phyloP scores from a whole-genome alignment of 176 grass and related monocot species.

The Elaeis guineensis region DNA sequence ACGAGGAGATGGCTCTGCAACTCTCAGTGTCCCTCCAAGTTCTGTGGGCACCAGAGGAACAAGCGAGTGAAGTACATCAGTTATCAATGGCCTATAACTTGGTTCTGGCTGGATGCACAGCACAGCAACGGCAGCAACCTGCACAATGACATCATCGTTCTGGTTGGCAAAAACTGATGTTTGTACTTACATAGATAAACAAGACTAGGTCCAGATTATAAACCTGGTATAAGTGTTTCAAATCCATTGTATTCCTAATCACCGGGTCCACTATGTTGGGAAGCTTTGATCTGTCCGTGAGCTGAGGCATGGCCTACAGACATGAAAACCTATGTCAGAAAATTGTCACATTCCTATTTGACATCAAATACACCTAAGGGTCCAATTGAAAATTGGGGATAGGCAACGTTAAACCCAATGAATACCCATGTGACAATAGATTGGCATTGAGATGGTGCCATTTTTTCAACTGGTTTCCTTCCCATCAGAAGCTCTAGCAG shows the following conservation, averaged over 20 bases:
- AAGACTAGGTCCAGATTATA: constrained; percentile 8
- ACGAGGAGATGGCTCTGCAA: constrained; percentile 29
- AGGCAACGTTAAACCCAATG: constrained; percentile 1
- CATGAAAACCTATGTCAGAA: too few relatives aligned
- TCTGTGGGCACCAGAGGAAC: constrained; percentile 78
- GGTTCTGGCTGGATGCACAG: constrained; percentile 89
- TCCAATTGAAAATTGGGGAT: too few relatives aligned
- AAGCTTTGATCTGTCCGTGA: constrained; percentile 87
- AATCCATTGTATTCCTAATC: constrained; percentile 86
- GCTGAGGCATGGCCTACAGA: constrained; percentile 84
- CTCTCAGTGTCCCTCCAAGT: constrained; percentile 73
- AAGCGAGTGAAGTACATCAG: constrained; percentile 92
- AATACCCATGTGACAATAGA: constrained; percentile 95
- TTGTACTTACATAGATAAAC: constrained; percentile 1
- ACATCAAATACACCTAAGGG: too few relatives aligned
- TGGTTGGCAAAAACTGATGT: neutral
- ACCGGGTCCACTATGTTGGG: constrained; percentile 92
- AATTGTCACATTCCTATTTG: too few relatives aligned
- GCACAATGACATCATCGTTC: constrained; percentile 11
- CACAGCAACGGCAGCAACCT: constrained; percentile 92
- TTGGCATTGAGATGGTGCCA: constrained; percentile 65
- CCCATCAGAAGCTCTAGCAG: constrained; percentile 91
- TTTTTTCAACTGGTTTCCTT: constrained; percentile 86
- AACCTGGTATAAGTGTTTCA: constrained; percentile 95
- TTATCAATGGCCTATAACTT: constrained; percentile 92